These are phyloP conservation scores for Inga laurina DNA, from an alignment of 306 rosid species.

Conservation along the genomic window DNA sequence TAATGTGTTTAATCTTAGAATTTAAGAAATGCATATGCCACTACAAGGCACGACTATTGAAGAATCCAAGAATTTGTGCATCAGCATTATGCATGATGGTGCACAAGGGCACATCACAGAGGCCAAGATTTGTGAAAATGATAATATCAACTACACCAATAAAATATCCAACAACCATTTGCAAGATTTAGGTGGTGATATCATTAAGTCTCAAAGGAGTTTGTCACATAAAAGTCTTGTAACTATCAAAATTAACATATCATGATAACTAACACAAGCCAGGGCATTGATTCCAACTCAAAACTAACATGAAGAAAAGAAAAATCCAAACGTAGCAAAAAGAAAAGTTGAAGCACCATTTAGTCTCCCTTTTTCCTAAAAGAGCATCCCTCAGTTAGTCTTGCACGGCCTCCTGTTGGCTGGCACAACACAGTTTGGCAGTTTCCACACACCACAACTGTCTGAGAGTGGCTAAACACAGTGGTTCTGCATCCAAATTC, in stretches of 20 bases:
- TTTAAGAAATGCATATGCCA: not conserved
- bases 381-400: conserved; percentile 61
- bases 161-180: not conserved
- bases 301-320: conserved; percentile 1
- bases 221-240: conserved; percentile 11
- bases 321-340: conserved; percentile 16
- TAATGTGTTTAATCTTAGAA: not conserved
- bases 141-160: not conserved
- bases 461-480: conserved; percentile 59
- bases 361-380: conserved; percentile 58
- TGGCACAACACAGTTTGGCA: conserved; percentile 60
- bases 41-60: not conserved
- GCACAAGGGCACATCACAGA: not conserved
- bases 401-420: conserved; percentile 54
- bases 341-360: conserved; percentile 25
- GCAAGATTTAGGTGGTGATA: not conserved
- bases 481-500: conserved; percentile 46
- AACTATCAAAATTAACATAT: conserved; percentile 30
- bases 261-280: conserved; percentile 15
- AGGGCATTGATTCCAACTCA: conserved; percentile 14
- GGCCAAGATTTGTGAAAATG: not conserved
- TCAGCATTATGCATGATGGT: not conserved
- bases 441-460: conserved; percentile 58
- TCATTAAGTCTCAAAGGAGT: not conserved
- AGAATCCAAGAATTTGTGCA: not conserved